phyloP scores from a whole-genome alignment of 2,329 filamentous ascomycete genomes.

The Colletotrichum tanaceti region DNA sequence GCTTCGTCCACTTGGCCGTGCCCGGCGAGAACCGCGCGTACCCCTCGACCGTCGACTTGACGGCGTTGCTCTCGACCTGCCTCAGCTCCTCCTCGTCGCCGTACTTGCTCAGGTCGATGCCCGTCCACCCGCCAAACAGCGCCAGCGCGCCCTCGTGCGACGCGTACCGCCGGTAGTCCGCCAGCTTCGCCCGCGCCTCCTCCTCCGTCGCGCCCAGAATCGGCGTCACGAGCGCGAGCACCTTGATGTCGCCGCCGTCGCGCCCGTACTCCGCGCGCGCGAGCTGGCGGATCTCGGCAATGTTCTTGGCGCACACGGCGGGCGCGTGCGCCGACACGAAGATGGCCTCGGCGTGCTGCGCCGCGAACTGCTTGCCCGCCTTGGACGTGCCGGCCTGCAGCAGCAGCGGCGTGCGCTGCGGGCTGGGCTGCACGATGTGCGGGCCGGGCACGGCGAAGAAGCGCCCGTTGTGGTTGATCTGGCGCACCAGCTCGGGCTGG shows the following conservation, averaged over 20 bases:
- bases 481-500: conserved; percentile 62
- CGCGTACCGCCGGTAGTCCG: conserved; percentile 71
- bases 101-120: conserved; percentile 66
- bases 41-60: conserved; percentile 66
- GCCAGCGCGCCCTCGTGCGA: conserved; percentile 72
- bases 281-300: conserved; percentile 70
- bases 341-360: conserved; percentile 77
- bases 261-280: conserved; percentile 66
- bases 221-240: conserved; percentile 73
- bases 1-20: conserved; percentile 77
- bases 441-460: conserved; percentile 73
- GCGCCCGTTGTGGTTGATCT: conserved; percentile 74
- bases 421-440: conserved; percentile 73
- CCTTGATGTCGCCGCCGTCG: conserved; percentile 72
- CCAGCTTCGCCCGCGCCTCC: conserved; percentile 73
- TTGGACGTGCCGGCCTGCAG: conserved; percentile 77
- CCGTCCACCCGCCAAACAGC: conserved; percentile 81
- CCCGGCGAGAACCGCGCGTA: conserved; percentile 68
- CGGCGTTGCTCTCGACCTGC: conserved; percentile 71
- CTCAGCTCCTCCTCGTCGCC: conserved; percentile 73
- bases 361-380: conserved; percentile 74
- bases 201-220: conserved; percentile 74
- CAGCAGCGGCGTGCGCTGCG: conserved; percentile 75
- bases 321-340: conserved; percentile 76
- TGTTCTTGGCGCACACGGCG: conserved; percentile 68